phyloP scores from a whole-genome alignment of 805 yeast species.

The Lachancea sp. region DNA sequence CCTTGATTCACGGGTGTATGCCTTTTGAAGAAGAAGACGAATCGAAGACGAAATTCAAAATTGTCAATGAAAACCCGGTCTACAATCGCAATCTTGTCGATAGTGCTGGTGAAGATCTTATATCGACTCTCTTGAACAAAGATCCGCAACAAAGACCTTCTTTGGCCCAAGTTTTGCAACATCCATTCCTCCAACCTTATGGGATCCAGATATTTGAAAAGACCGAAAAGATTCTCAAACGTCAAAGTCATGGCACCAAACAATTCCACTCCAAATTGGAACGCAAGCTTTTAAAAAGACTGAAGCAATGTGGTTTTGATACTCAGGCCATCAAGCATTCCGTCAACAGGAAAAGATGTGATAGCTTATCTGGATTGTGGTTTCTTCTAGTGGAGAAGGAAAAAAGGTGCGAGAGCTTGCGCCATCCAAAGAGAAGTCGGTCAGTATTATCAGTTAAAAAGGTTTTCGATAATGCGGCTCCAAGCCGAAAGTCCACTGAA shows the following conservation, averaged over 20 bases:
- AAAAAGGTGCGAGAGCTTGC: conserved; percentile 27
- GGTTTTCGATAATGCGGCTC: conserved; percentile 24
- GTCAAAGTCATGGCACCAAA: conserved; percentile 32
- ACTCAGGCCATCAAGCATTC: conserved; percentile 51
- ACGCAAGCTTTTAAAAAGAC: conserved; percentile 49
- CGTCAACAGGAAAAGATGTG: conserved; percentile 55
- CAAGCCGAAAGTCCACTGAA: conserved; percentile 2
- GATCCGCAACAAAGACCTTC: conserved; percentile 60
- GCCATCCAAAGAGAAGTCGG: conserved; percentile 32
- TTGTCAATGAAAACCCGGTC: conserved; percentile 59
- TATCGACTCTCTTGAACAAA: conserved; percentile 54
- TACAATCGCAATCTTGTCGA: conserved; percentile 43
- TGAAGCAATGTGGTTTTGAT: conserved; percentile 59
- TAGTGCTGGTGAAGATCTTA: conserved; percentile 43
- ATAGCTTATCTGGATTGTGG: conserved; percentile 71
- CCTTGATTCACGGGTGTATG: conserved; percentile 77
- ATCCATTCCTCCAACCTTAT: conserved; percentile 44
- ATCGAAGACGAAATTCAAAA: conserved; percentile 48
- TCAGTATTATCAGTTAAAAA: conserved; percentile 31
- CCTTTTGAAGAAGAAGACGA: conserved; percentile 87
- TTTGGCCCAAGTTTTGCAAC: conserved; percentile 42
- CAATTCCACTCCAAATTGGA: conserved; percentile 60
- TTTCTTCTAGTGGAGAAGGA: conserved; percentile 52
- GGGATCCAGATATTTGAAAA: conserved; percentile 39
- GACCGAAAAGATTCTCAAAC: conserved; percentile 33